Evolutionary conservation across 129 eudicot genomes (phyloP).

Genomic region (Chrysanthemum lavandulifolium): DNA sequence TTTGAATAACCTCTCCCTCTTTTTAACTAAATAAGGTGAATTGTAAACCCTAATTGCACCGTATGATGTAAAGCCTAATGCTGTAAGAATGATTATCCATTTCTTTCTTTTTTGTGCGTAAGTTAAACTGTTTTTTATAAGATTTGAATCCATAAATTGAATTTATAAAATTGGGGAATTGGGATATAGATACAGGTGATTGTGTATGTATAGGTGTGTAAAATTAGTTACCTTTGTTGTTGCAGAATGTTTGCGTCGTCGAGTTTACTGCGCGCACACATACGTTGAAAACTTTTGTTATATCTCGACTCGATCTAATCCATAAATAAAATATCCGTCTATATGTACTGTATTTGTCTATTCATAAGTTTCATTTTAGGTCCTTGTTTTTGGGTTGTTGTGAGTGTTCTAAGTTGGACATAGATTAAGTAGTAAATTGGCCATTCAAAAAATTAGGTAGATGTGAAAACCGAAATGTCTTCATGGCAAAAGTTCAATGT

Average conservation of each 20-base stretch:
- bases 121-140: conserved; percentile 47
- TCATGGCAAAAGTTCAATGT: no score
- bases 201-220: conserved; percentile 2
- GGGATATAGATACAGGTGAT: conserved; percentile 16
- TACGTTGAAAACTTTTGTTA: conserved; percentile 14
- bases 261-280: conserved; percentile 17
- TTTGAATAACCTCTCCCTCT: conserved; percentile 57
- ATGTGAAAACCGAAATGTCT: no score
- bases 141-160: conserved; percentile 51
- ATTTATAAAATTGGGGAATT: conserved; percentile 1
- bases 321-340: conserved; percentile 15
- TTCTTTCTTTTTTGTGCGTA: conserved; percentile 51
- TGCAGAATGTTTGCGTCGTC: conserved; percentile 34
- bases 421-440: no score
- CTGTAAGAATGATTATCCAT: conserved; percentile 47
- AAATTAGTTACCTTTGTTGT: conserved; percentile 2
- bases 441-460: no score
- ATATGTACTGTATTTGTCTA: conserved; percentile 1
- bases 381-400: conserved; percentile 9
- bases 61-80: conserved; percentile 59
- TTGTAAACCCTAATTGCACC: conserved; percentile 60
- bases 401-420: no score
- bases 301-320: conserved; percentile 25
- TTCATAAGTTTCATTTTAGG: neutral
- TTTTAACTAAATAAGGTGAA: conserved; percentile 58